These are phyloP conservation scores for Crithidia expoeki DNA, from an alignment of 208 protist species.

Conservation along the genomic window DNA sequence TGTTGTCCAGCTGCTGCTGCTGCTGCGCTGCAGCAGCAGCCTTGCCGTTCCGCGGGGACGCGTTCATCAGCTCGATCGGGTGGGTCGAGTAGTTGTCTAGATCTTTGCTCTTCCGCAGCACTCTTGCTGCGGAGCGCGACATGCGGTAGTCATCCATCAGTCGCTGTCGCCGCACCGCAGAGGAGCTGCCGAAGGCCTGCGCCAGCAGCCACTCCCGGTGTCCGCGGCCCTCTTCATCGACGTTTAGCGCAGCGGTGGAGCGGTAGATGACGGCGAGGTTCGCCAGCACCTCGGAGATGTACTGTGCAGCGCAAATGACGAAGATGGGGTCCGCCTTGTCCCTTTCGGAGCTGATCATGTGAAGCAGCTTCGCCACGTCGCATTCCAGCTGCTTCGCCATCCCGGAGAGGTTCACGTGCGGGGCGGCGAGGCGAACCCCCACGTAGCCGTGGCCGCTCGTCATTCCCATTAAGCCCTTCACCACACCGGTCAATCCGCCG, in stretches of 20 bases:
- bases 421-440: constrained; percentile 44
- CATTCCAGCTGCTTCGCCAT: constrained; percentile 48
- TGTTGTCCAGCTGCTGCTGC: constrained; percentile 5
- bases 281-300: constrained; percentile 70
- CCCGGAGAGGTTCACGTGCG: constrained; percentile 70
- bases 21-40: constrained; percentile 3
- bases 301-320: constrained; percentile 51
- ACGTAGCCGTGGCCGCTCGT: constrained; percentile 28
- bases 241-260: constrained; percentile 60
- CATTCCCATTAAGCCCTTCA: constrained; percentile 28
- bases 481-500: background rate
- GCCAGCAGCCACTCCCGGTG: constrained; percentile 79
- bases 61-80: constrained; percentile 82
- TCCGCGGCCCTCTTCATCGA: constrained; percentile 51
- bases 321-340: constrained; percentile 40
- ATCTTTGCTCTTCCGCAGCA: constrained; percentile 34
- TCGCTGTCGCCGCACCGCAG: constrained; percentile 39
- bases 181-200: constrained; percentile 66
- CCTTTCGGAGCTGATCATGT: constrained; percentile 33
- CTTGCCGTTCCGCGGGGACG: constrained; percentile 30
- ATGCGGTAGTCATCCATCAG: constrained; percentile 47
- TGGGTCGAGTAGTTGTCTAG: constrained; percentile 67
- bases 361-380: constrained; percentile 52
- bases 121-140: constrained; percentile 28
- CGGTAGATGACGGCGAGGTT: constrained; percentile 78